These are phyloP conservation scores for Nannochloropsis oceanica DNA, from an alignment of 108 stramenopile genomes.

Conservation along the genomic window DNA sequence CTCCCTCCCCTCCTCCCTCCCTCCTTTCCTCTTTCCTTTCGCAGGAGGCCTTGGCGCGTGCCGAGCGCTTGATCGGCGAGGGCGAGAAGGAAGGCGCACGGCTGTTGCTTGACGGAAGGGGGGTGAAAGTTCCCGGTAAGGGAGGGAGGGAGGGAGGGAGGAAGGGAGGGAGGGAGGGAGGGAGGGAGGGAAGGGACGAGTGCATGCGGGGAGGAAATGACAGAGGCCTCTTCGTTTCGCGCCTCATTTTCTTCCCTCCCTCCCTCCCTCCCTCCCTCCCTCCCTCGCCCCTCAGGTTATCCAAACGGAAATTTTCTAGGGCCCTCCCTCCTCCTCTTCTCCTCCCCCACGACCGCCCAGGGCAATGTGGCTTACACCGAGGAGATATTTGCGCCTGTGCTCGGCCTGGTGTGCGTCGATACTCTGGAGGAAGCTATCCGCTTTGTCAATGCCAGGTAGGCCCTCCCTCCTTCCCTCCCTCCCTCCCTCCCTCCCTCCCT, in stretches of 20 bases:
- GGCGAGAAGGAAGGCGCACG: constrained; percentile 61
- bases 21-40: background rate
- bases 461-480: background rate
- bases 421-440: constrained; percentile 74
- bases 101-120: constrained; percentile 69
- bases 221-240: background rate
- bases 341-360: background rate
- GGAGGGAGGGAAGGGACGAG: background rate
- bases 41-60: constrained; percentile 50
- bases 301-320: constrained; percentile 65
- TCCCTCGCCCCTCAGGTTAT: constrained; percentile 19
- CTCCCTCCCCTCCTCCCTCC: background rate
- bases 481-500: background rate
- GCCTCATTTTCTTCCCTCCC: background rate
- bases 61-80: constrained; percentile 49
- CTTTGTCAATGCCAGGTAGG: constrained; percentile 49
- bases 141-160: background rate
- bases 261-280: background rate
- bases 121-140: background rate
- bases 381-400: constrained; percentile 92
- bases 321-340: constrained; percentile 26
- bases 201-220: background rate
- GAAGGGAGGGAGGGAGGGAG: background rate
- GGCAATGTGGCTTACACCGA: constrained; percentile 60
- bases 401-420: constrained; percentile 50